Evolutionary conservation across 805 yeast species (phyloP).

Genomic region (Kuraishia molischiana): DNA sequence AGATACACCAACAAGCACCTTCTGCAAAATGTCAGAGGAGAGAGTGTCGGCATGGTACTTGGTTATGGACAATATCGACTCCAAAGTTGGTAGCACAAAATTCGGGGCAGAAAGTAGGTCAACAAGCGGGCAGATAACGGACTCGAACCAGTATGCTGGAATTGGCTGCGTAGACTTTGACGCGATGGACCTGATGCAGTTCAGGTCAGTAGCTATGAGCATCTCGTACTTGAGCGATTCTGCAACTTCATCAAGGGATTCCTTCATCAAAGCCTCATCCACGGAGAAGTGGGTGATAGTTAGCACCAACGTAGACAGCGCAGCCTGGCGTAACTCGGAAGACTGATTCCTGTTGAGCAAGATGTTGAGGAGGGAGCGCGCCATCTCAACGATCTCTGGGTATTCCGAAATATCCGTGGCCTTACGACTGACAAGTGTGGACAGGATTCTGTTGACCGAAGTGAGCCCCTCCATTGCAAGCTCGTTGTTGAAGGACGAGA

Average conservation of each 20-base stretch:
- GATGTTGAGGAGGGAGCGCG: slow-evolving; percentile 11
- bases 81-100: background rate
- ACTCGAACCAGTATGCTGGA: background rate
- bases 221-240: background rate
- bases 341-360: slow-evolving; percentile 20
- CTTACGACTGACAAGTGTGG: slow-evolving; percentile 2
- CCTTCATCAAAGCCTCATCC: background rate
- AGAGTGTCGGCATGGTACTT: background rate
- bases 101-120: background rate
- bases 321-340: slow-evolving; percentile 20
- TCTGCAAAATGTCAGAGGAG: background rate
- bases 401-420: background rate
- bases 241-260: background rate
- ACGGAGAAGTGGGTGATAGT: background rate
- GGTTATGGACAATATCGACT: background rate
- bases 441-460: slow-evolving; percentile 12
- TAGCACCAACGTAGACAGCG: slow-evolving; percentile 7
- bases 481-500: slow-evolving; percentile 18
- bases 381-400: background rate
- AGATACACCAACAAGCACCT: background rate
- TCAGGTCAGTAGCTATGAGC: background rate
- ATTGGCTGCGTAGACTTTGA: background rate
- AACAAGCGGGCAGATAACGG: background rate
- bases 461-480: slow-evolving; percentile 17
- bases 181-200: background rate